Conservation (phyloP, 2,329 filamentous ascomycete species). For the Exophiala lecanii-corni region DNA sequence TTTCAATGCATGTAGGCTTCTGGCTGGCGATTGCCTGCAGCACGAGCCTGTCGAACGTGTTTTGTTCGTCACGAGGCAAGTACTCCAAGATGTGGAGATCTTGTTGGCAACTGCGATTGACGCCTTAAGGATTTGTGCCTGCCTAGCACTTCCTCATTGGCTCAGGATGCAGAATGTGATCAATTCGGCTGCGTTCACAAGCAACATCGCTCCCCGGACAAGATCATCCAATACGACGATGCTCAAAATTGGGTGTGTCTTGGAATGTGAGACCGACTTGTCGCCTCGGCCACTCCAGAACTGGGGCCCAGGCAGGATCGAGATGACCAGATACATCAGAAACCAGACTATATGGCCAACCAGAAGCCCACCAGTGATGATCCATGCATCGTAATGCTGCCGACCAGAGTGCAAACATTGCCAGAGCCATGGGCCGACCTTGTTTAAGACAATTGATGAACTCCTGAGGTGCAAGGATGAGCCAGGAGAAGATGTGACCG, state of each 20-base stretch:
- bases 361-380: constrained; percentile 27
- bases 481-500: constrained; percentile 26
- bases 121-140: too few relatives aligned
- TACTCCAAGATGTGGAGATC: too few relatives aligned
- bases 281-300: constrained; percentile 23
- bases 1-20: too few relatives aligned
- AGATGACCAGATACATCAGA: constrained; percentile 23
- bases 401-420: constrained; percentile 26
- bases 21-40: too few relatives aligned
- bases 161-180: too few relatives aligned
- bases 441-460: constrained; percentile 24
- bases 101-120: too few relatives aligned
- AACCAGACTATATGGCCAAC: constrained; percentile 26
- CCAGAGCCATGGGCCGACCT: constrained; percentile 22
- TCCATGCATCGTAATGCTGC: constrained; percentile 26
- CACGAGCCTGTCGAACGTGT: too few relatives aligned
- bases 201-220: too few relatives aligned
- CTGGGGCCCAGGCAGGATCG: constrained; percentile 20
- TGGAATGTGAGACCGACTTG: constrained; percentile 23
- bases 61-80: too few relatives aligned
- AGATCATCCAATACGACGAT: constrained; percentile 5
- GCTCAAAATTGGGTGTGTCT: constrained; percentile 10
- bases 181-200: too few relatives aligned
- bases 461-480: constrained; percentile 19
- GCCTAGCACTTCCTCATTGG: too few relatives aligned